phyloP scores from a whole-genome alignment of 1,284 basidiomycete genomes.

The Ceratobasidium sp. region DNA sequence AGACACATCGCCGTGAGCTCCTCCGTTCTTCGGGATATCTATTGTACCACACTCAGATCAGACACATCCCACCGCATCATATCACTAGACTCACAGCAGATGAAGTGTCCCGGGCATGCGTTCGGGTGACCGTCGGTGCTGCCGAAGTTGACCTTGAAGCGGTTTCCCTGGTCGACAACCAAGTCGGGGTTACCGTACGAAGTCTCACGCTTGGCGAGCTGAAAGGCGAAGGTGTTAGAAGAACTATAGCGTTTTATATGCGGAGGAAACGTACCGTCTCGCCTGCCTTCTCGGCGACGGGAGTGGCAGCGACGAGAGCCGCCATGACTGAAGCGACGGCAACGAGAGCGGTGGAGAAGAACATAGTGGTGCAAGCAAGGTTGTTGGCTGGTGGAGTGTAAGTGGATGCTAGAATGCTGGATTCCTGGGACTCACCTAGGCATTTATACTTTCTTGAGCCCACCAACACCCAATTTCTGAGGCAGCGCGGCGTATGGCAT shows the following conservation, averaged over 20 bases:
- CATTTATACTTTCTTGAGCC: no score
- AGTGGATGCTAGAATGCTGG: no score
- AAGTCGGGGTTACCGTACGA: slow-evolving; percentile 35
- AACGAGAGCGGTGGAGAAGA: neutral
- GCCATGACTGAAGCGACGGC: slow-evolving; percentile 19
- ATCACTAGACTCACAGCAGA: slow-evolving; percentile 44
- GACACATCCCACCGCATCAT: no score
- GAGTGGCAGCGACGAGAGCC: slow-evolving; percentile 6
- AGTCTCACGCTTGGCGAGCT: slow-evolving; percentile 32
- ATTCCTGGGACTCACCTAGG: no score
- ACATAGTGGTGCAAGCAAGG: neutral
- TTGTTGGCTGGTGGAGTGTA: no score
- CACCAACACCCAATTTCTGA: no score
- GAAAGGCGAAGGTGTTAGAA: neutral
- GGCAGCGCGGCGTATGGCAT: no score
- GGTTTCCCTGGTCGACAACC: slow-evolving; percentile 31
- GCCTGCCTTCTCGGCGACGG: slow-evolving; percentile 3
- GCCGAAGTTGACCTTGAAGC: slow-evolving; percentile 35
- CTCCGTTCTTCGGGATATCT: slow-evolving; percentile 24
- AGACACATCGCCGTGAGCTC: slow-evolving; percentile 6
- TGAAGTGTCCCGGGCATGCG: slow-evolving; percentile 38
- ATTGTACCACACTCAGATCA: no score
- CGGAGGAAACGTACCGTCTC: neutral
- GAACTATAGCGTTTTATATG: neutral
- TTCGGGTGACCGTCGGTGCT: slow-evolving; percentile 36